Conservation (phyloP, 495 filamentous ascomycete genomes). For the Sabuloglossum arenarium region DNA sequence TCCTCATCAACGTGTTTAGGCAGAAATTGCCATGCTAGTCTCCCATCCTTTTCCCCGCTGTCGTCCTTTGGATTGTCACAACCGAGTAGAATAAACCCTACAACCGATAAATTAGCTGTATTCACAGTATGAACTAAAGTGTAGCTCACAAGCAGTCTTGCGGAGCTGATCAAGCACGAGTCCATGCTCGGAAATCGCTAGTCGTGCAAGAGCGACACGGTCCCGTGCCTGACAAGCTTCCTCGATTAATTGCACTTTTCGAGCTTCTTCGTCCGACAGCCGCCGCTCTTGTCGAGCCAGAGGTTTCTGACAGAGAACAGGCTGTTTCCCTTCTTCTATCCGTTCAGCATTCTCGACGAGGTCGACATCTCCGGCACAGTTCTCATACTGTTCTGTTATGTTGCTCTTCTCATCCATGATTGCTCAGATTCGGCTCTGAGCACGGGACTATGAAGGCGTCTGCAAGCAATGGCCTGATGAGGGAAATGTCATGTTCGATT, state of each 20-base stretch:
- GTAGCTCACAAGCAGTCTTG: slow-evolving; percentile 57
- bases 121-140: slow-evolving; percentile 4
- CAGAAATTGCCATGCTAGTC: slow-evolving; percentile 29
- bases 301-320: not conserved
- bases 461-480: not conserved
- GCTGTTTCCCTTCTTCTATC: not conserved
- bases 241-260: slow-evolving; percentile 24
- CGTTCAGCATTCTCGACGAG: not conserved
- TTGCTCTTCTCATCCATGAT: not conserved
- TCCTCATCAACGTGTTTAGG: slow-evolving; percentile 61
- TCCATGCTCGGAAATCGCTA: slow-evolving; percentile 55
- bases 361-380: not conserved
- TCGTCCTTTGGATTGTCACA: slow-evolving; percentile 16
- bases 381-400: not conserved
- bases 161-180: slow-evolving; percentile 66
- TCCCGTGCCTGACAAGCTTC: slow-evolving; percentile 46
- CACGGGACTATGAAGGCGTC: not conserved
- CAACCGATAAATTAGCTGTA: slow-evolving; percentile 1
- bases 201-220: slow-evolving; percentile 34
- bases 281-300: not conserved
- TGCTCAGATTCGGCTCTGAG: not conserved
- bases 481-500: not conserved
- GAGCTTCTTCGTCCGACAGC: not conserved
- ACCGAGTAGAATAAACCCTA: slow-evolving; percentile 70
- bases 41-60: slow-evolving; percentile 7